Evolutionary conservation across 2,329 filamentous ascomycete genomes (phyloP), one percentile per base, ranked within the genome.

Genomic region (Clarireedia sp.): DNA sequence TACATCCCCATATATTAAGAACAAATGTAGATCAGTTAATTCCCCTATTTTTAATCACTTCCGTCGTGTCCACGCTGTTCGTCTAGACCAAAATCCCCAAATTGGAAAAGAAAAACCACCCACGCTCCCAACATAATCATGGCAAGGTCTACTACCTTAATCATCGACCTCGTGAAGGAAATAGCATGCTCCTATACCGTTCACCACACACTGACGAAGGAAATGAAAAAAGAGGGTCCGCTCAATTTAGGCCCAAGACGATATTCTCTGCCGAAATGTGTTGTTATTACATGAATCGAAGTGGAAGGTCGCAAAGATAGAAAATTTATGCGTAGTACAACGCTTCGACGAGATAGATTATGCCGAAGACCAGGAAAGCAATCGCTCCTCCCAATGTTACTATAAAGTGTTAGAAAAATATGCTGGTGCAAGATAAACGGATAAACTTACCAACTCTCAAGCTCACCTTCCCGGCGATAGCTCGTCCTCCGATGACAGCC

Each of bases 391-490:
- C 92, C 51, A 97, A 78, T 33, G 92, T 97, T 37, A 97, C 94
- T 96, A 60, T 48, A 29, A 44, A 14, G n/a, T 46, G 45, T 68
- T 62, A 68, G 60, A 55, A 49, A 24, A 36, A 3, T 9, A 56
- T 57, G 14, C 7, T 14, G 23, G 5, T 43, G 21, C 10, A 40
- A 10, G 16, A 33, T 23, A 26, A 14, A 19, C 50, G 36, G 51
- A 46, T 16, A 26, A 29, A 86, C 90, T 79, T 82, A 96, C 92
- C 90, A 77, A 95, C 88, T 80, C 90, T 87, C 75, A 99, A 83
- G 75, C 92, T 97, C 62, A 99, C 94, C 69, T 81, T 86, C 33
- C 94, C 94, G 43, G 94, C 94, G 70, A 99, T 89, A 51, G 94
- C 92, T 65, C 90, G 81, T 10, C 94, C 94, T 44, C 94, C 94